Base-by-base conservation (phyloP, 495 filamentous ascomycete genomes). In the Bacidia rubella region DNA sequence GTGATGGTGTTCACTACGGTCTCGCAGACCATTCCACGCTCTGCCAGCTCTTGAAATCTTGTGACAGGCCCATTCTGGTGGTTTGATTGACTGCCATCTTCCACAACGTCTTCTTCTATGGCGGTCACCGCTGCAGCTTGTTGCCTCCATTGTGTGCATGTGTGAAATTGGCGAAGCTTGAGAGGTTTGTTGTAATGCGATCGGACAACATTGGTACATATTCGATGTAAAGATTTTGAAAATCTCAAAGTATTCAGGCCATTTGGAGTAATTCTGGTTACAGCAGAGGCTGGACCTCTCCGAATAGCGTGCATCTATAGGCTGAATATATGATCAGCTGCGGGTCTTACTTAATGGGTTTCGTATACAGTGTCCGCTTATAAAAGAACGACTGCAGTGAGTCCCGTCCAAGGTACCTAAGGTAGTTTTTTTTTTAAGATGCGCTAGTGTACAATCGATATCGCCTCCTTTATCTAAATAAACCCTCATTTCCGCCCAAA, bases 1-100 rank as follows among this genome's bases (percentile, higher is more conserved):
- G 79, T 86, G 59, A 97, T 79, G 41, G 81, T 79, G 5, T 72
- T 54, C 52, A 95, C 74, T 44, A 97, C 66, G 29, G 66, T 70
- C 3, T 63, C 56, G 58, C 90, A 67, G 27, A 97, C 78, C 47
- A 87, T 59, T 12, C 77, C 76, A 22, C 77, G 65, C 2, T 72
- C 68, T 23, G 65, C 65, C 25, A 98, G 70, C 35, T 95, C 80
- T 2, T 70, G 60, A 62, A 98, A 98, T 38, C 71, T 71, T 19
- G 81, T 84, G 60, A 87, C 64, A 0, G 58, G 54, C 15, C 63
- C 62, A 52, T 61, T 38, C 47, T 22, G 24, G 20, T 11, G 10
- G 35, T 44, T 20, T 50, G 50, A 45, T 38, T 54, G 53, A 40
- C 52, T 52, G 12, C 57, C 57, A 20, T 58, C 59, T 50, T 65